Conservation (phyloP, 352 stramenopile genomes). For the Phytopythium delawarense region DNA sequence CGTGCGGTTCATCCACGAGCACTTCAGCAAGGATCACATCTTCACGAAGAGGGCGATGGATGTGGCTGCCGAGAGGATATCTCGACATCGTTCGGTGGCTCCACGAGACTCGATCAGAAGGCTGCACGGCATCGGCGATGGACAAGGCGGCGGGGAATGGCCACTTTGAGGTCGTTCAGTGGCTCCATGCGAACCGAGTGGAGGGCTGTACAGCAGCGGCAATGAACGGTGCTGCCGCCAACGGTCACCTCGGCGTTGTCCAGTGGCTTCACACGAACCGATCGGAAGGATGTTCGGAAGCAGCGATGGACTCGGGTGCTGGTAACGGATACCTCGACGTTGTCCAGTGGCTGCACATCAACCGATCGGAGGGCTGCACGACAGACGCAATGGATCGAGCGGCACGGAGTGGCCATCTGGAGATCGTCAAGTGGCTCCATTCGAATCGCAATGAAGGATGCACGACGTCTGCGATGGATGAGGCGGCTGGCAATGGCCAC, state of each 20-base stretch:
- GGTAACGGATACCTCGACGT: too few relatives aligned
- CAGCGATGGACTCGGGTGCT: too few relatives aligned
- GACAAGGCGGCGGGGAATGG: not conserved
- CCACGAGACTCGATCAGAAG: not conserved
- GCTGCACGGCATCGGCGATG: not conserved
- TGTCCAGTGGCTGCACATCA: too few relatives aligned
- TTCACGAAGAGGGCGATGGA: conserved; percentile 53
- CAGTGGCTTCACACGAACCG: not conserved
- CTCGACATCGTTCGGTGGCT: conserved; percentile 18
- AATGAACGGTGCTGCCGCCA: not conserved
- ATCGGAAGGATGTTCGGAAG: too few relatives aligned
- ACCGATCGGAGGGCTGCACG: too few relatives aligned
- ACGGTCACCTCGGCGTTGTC: not conserved
- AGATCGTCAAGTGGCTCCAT: too few relatives aligned
- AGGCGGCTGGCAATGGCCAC: too few relatives aligned
- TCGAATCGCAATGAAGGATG: too few relatives aligned
- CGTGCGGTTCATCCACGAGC: conserved; percentile 24
- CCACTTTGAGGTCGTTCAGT: not conserved
- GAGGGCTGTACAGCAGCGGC: not conserved
- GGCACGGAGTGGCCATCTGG: too few relatives aligned
- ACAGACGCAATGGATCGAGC: too few relatives aligned
- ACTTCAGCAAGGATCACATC: conserved; percentile 49
- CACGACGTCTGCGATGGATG: too few relatives aligned
- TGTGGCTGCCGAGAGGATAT: conserved; percentile 55
- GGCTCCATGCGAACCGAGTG: not conserved